phyloP scores from a whole-genome alignment of 192 early-diverging fungal species.

The Backusella mclennaniae region DNA sequence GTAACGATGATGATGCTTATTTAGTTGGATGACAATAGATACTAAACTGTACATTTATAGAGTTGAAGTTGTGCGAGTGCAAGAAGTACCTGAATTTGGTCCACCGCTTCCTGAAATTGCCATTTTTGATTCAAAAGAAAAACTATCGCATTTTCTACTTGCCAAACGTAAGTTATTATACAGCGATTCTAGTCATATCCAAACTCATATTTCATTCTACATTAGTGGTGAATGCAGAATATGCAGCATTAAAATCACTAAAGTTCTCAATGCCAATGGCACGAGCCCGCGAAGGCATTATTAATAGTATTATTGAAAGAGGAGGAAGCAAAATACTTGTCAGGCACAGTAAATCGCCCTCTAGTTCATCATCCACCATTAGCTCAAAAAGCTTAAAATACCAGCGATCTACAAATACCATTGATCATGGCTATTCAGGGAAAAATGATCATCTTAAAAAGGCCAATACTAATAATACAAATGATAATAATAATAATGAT shows the following conservation, averaged over 20 bases:
- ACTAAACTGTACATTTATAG: background rate
- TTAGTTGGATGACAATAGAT: no score
- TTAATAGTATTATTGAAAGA: slow-evolving; percentile 42
- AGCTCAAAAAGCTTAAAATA: slow-evolving; percentile 3
- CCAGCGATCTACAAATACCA: background rate
- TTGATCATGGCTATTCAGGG: slow-evolving; percentile 4
- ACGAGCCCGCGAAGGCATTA: slow-evolving; percentile 49
- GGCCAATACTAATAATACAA: background rate
- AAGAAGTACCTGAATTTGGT: slow-evolving; percentile 52
- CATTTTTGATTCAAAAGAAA: slow-evolving; percentile 38
- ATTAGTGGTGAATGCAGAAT: slow-evolving; percentile 54
- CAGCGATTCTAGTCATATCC: background rate
- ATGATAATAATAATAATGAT: background rate
- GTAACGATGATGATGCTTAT: background rate
- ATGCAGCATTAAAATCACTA: slow-evolving; percentile 54
- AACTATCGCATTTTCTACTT: slow-evolving; percentile 38
- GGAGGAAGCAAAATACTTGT: slow-evolving; percentile 28
- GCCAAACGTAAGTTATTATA: slow-evolving; percentile 31
- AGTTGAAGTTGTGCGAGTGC: slow-evolving; percentile 35
- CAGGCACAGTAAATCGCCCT: background rate
- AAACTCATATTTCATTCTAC: slow-evolving; percentile 8
- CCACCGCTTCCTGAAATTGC: slow-evolving; percentile 45
- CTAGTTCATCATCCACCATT: background rate
- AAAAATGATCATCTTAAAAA: background rate
- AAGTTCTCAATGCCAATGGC: slow-evolving; percentile 45